phyloP scores from a whole-genome alignment of 306 rosid genomes.

The Oemleria cerasiformis region DNA sequence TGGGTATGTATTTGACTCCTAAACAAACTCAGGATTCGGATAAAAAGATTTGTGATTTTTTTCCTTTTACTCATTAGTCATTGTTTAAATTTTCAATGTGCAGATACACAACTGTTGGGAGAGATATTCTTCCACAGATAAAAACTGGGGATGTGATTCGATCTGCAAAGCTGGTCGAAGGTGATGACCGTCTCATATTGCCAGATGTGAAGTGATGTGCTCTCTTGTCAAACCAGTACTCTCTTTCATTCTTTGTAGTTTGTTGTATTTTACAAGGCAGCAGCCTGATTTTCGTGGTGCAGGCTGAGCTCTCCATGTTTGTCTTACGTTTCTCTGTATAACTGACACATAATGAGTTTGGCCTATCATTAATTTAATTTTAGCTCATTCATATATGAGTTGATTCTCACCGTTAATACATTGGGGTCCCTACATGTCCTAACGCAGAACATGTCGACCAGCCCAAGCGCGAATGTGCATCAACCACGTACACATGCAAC shows the following conservation, averaged over 20 bases:
- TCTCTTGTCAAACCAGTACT: conserved; percentile 14
- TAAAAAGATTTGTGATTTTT: background rate
- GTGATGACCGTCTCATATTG: conserved; percentile 74
- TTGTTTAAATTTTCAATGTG: conserved; percentile 7
- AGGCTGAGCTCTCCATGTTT: conserved; percentile 43
- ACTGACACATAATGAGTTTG: too few species aligned
- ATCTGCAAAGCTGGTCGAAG: conserved; percentile 75
- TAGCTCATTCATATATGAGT: too few species aligned
- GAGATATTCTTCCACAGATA: conserved; percentile 81
- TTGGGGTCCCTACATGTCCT: too few species aligned
- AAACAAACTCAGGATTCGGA: background rate
- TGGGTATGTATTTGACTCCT: conserved; percentile 49
- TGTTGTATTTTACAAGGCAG: background rate
- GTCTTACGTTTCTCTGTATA: background rate
- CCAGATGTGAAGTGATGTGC: conserved; percentile 51
- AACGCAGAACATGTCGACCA: too few species aligned
- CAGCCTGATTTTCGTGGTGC: conserved; percentile 35
- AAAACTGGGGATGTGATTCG: conserved; percentile 77
- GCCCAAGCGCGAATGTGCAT: too few species aligned
- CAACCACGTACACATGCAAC: too few species aligned
- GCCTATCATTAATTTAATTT: too few species aligned
- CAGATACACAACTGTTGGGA: conserved; percentile 84
- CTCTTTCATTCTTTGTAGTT: conserved; percentile 40
- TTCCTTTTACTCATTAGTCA: background rate
- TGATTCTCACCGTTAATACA: too few species aligned